Conservation (phyloP, 768 basidiomycete species). For the Dacryopinax primogenitus region DNA sequence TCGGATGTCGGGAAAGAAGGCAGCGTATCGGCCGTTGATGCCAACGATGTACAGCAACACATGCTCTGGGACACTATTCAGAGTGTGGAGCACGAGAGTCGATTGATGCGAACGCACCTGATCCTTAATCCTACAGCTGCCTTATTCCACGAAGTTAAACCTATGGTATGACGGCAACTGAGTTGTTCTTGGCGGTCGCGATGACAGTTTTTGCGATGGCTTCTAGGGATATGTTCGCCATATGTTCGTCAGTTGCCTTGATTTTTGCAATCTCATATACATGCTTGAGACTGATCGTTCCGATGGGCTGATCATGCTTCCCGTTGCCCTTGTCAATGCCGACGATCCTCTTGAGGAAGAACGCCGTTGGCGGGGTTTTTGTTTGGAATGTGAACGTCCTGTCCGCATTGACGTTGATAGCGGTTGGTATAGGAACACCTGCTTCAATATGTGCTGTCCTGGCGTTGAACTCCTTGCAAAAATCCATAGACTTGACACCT, state of each 20-base stretch:
- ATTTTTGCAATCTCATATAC: slow-evolving; percentile 98
- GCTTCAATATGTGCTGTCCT: slow-evolving; percentile 76
- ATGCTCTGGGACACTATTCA: neutral
- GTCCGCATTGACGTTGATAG: slow-evolving; percentile 88
- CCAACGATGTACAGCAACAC: neutral
- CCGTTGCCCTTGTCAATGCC: slow-evolving; percentile 84
- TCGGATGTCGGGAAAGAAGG: neutral
- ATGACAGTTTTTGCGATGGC: slow-evolving; percentile 77
- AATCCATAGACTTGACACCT: slow-evolving; percentile 99
- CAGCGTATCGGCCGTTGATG: neutral
- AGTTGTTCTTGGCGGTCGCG: slow-evolving; percentile 78
- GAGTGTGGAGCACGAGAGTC: neutral
- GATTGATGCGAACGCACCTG: neutral
- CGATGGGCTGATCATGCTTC: slow-evolving; percentile 52
- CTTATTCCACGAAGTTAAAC: too few relatives aligned
- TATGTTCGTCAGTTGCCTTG: slow-evolving; percentile 78
- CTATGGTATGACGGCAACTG: slow-evolving; percentile 77
- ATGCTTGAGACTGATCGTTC: slow-evolving; percentile 87
- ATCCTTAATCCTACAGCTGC: neutral
- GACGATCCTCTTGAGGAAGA: slow-evolving; percentile 82
- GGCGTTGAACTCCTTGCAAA: slow-evolving; percentile 99
- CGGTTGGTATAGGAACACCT: slow-evolving; percentile 79
- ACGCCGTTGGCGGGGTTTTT: slow-evolving; percentile 79
- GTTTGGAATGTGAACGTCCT: slow-evolving; percentile 87
- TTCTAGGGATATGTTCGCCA: slow-evolving; percentile 77